A percentile compares a stretch with the other conserved stretches of the same genome.
phyloP scores from a whole-genome alignment of 2,329 filamentous ascomycete genomes.

The Aspergillus fructus region DNA sequence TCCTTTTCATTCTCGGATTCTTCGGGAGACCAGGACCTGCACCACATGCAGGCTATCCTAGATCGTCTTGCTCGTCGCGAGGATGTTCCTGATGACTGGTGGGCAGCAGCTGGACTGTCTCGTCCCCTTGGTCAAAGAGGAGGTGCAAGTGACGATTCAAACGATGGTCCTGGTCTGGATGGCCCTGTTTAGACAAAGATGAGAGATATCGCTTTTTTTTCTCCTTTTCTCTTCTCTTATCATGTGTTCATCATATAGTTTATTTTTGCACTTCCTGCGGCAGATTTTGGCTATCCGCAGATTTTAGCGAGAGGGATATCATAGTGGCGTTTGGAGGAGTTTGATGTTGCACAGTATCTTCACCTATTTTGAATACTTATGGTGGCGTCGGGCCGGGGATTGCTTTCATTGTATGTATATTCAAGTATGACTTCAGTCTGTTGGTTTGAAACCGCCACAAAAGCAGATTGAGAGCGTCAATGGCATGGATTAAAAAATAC shows the following conservation, averaged over 20 bases:
- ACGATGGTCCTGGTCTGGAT: slow-evolving; percentile 21
- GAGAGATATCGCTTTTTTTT: not conserved
- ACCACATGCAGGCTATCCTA: slow-evolving; percentile 71
- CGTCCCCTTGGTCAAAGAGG: slow-evolving; percentile 48
- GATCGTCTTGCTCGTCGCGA: slow-evolving; percentile 67
- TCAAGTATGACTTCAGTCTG: not conserved
- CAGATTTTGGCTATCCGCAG: not conserved
- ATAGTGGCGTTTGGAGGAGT: slow-evolving; percentile 11
- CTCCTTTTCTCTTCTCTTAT: slow-evolving; percentile 7
- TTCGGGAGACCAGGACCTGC: slow-evolving; percentile 43
- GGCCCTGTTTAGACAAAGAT: slow-evolving; percentile 15
- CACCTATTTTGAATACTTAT: not conserved
- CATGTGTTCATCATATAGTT: slow-evolving; percentile 16
- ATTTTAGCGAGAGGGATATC: slow-evolving; percentile 14
- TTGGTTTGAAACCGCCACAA: not conserved
- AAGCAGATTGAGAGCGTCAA: not conserved
- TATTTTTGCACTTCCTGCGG: not conserved
- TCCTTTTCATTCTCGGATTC: slow-evolving; percentile 32
- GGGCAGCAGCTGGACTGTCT: slow-evolving; percentile 68
- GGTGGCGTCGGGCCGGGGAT: not conserved
- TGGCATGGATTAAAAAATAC: not conserved
- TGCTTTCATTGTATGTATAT: slow-evolving; percentile 4
- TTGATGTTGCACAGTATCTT: not conserved
- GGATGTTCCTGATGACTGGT: slow-evolving; percentile 81
- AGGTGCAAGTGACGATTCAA: slow-evolving; percentile 24